Percentiles rank a stretch among this genome's conserved stretches.
Evolutionary conservation across 768 basidiomycete species (phyloP).

Genomic region (Chiua virens): DNA sequence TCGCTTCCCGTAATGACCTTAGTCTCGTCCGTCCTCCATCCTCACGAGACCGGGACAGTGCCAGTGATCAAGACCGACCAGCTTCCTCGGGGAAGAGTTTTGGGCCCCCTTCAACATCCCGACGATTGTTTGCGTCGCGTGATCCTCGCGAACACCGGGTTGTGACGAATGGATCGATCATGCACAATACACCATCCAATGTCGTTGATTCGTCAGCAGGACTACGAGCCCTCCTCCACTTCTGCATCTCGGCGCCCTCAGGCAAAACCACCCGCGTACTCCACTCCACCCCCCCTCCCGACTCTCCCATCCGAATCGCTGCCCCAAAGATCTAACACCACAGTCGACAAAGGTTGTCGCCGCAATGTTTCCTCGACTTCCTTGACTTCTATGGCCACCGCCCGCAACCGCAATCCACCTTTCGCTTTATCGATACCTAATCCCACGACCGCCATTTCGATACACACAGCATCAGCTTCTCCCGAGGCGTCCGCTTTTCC

Average conservation of each 20-base stretch:
- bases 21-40: slow-evolving; percentile 25
- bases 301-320: slow-evolving; percentile 59
- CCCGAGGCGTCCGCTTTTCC: slow-evolving; percentile 32
- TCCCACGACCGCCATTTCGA: slow-evolving; percentile 66
- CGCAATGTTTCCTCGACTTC: slow-evolving; percentile 48
- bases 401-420: slow-evolving; percentile 42
- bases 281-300: slow-evolving; percentile 60
- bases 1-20: slow-evolving; percentile 26
- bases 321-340: slow-evolving; percentile 23
- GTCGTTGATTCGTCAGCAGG: slow-evolving; percentile 32
- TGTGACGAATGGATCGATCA: slow-evolving; percentile 3
- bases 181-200: slow-evolving; percentile 22
- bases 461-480: slow-evolving; percentile 60
- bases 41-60: slow-evolving; percentile 24
- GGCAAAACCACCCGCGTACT: slow-evolving; percentile 43
- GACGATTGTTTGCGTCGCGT: slow-evolving; percentile 58
- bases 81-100: slow-evolving; percentile 21
- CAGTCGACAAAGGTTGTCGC: slow-evolving; percentile 30
- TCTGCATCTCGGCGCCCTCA: slow-evolving; percentile 37
- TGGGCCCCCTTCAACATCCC: slow-evolving; percentile 35
- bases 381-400: slow-evolving; percentile 42
- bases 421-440: slow-evolving; percentile 53
- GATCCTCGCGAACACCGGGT: slow-evolving; percentile 50
- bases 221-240: slow-evolving; percentile 49
- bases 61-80: slow-evolving; percentile 27